Evolutionary conservation across 768 basidiomycete species (phyloP).

Genomic region (Mycena galericulata): DNA sequence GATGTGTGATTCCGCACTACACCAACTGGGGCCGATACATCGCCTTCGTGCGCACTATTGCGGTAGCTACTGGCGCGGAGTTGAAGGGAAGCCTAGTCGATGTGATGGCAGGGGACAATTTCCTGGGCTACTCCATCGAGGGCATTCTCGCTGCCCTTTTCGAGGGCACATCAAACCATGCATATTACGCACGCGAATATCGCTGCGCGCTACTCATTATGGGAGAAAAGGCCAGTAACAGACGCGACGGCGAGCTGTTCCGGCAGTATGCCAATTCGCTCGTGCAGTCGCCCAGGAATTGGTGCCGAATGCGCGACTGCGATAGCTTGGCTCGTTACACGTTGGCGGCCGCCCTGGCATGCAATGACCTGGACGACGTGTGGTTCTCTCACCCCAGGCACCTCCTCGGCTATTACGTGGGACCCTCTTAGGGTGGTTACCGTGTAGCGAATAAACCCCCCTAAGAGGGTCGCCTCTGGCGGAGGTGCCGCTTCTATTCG

Average conservation of each 20-base stretch:
- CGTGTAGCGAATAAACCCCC: no score
- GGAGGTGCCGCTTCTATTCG: no score
- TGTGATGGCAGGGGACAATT: background rate
- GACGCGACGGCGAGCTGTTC: no score
- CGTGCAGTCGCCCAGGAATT: no score
- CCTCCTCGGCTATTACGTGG: no score
- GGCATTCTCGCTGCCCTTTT: background rate
- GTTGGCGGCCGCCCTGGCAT: background rate
- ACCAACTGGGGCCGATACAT: conserved; percentile 13
- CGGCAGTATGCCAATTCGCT: no score
- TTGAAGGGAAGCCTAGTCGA: background rate
- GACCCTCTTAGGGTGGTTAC: no score
- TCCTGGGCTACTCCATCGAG: background rate
- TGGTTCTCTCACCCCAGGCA: conserved; percentile 2
- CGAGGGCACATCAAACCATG: background rate
- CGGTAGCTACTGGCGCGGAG: background rate
- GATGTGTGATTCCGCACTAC: conserved; percentile 3
- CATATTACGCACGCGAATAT: background rate
- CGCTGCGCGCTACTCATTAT: background rate
- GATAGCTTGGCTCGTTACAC: background rate
- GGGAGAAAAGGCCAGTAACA: background rate
- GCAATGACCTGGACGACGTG: background rate
- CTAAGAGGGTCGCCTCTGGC: no score
- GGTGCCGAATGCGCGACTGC: conserved; percentile 9
- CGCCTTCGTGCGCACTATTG: conserved; percentile 1